A percentile compares a stretch with the other conserved stretches of the same genome.
Evolutionary conservation across 2,329 filamentous ascomycete genomes (phyloP).

Genomic region (Curvularia eragrostidis): DNA sequence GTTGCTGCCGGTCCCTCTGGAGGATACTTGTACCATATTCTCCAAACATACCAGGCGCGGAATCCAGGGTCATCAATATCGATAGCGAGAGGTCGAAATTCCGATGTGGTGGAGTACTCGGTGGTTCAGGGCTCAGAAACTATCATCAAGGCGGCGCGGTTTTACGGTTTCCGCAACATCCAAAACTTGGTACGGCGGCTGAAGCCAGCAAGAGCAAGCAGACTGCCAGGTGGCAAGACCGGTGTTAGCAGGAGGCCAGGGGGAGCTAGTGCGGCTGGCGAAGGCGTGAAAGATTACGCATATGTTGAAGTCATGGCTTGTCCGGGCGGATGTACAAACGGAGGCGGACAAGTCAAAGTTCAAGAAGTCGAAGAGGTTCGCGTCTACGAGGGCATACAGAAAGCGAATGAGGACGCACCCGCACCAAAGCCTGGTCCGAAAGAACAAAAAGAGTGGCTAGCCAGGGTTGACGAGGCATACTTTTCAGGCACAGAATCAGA

Average conservation of each 20-base stretch:
- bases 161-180: constrained; percentile 98
- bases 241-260: constrained; percentile 70
- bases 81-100: constrained; percentile 79
- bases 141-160: constrained; percentile 67
- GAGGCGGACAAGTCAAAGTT: constrained; percentile 91
- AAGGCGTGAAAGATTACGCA: constrained; percentile 74
- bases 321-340: constrained; percentile 97
- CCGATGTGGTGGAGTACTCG: constrained; percentile 86
- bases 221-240: constrained; percentile 43
- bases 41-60: constrained; percentile 73
- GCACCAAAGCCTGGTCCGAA: constrained; percentile 68
- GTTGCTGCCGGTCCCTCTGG: constrained; percentile 79
- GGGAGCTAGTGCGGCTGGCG: constrained; percentile 64
- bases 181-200: constrained; percentile 94
- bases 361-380: constrained; percentile 69
- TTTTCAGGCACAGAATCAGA: constrained; percentile 70
- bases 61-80: constrained; percentile 76
- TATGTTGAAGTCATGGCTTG: constrained; percentile 99
- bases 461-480: constrained; percentile 72
- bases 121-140: constrained; percentile 61
- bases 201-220: constrained; percentile 78
- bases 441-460: constrained; percentile 77
- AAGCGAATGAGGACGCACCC: constrained; percentile 34
- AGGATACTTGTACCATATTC: constrained; percentile 85
- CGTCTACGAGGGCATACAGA: constrained; percentile 37